phyloP scores from a whole-genome alignment of 495 filamentous ascomycete genomes.

The Ramalina intermedia region DNA sequence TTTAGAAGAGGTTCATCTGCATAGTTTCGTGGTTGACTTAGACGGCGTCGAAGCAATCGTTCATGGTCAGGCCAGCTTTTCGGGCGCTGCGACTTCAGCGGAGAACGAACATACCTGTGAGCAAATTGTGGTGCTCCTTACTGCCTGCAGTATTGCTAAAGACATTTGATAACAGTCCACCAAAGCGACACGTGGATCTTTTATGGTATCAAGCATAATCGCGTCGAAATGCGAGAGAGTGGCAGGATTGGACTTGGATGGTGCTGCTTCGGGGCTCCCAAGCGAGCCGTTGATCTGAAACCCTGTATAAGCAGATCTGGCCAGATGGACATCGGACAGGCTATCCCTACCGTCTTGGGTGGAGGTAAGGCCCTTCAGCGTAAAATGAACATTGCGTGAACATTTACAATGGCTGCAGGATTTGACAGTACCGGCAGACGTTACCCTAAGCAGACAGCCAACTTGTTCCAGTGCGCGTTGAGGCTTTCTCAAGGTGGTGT shows the following conservation, averaged over 20 bases:
- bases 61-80: not conserved
- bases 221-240: not conserved
- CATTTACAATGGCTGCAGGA: not conserved
- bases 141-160: not conserved
- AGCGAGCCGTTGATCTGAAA: conserved; percentile 1
- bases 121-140: not conserved
- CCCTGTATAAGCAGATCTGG: not conserved
- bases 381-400: no score
- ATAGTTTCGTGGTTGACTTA: conserved; percentile 3
- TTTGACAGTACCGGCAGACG: not conserved
- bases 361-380: not conserved
- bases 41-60: conserved; percentile 9
- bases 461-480: not conserved
- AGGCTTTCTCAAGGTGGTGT: conserved; percentile 2
- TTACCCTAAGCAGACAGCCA: not conserved
- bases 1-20: not conserved
- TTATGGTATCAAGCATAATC: conserved; percentile 3
- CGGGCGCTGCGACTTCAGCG: not conserved
- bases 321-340: not conserved
- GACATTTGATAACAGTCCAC: not conserved
- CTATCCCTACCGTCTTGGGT: not conserved
- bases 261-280: conserved; percentile 6
- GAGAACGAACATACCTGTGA: not conserved
- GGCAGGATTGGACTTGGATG: not conserved
- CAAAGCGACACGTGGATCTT: conserved; percentile 5